Conservation (phyloP, 2,329 filamentous ascomycete genomes). For the Epichloe gansuensis region DNA sequence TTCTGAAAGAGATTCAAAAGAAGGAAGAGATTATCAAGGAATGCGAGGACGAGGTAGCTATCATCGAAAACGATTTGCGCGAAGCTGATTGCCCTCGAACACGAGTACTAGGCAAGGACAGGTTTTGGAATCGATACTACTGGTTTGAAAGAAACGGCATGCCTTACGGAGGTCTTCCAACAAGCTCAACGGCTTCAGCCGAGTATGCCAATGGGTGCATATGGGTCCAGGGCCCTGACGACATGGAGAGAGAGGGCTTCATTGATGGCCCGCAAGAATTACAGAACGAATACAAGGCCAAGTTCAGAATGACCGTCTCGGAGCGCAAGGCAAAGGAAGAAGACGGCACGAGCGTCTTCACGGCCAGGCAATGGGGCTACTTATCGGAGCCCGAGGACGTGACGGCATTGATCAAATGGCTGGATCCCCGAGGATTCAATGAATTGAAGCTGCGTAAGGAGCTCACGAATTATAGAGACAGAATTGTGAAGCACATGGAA, state of each 20-base stretch:
- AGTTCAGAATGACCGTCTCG: conserved; percentile 70
- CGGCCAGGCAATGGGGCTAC: conserved; percentile 79
- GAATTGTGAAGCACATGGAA: conserved; percentile 68
- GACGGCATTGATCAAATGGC: conserved; percentile 71
- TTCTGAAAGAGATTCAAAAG: conserved; percentile 80
- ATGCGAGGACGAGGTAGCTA: conserved; percentile 73
- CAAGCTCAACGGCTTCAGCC: conserved; percentile 75
- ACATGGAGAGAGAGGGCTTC: conserved; percentile 74
- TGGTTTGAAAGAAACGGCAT: conserved; percentile 99
- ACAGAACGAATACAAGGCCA: conserved; percentile 60
- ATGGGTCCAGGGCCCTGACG: conserved; percentile 92
- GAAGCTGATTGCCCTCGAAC: conserved; percentile 90
- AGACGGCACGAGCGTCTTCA: conserved; percentile 63
- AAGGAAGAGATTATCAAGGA: conserved; percentile 68
- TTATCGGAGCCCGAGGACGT: conserved; percentile 70
- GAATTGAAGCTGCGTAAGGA: conserved; percentile 85
- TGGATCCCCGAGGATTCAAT: conserved; percentile 75
- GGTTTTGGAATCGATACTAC: conserved; percentile 97
- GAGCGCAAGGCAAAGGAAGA: conserved; percentile 82
- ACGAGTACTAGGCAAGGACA: conserved; percentile 78
- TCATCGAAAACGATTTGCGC: conserved; percentile 81
- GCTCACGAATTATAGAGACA: conserved; percentile 59
- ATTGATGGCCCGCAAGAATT: conserved; percentile 63
- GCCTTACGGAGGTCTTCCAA: conserved; percentile 81
- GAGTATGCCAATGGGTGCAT: conserved; percentile 88